Base-by-base conservation (phyloP, 306 rosid species). In the Macrotyloma uniflorum region DNA sequence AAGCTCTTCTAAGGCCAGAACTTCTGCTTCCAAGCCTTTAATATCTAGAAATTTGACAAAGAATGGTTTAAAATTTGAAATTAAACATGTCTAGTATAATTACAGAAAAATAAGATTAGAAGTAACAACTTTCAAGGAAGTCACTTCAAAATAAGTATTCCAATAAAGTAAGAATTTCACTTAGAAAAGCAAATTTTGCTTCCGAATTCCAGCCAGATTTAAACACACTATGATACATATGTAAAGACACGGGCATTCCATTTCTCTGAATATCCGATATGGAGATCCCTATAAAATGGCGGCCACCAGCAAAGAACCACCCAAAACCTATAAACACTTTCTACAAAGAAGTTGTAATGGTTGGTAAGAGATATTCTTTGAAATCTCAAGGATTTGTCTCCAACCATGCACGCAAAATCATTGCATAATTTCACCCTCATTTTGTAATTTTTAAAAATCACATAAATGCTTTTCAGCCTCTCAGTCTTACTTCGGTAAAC, bases 1-100 rank as follows among this genome's bases (percentile, higher is more conserved):
- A 30, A 95, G 98, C 93, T 95, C 99, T 83, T 95, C 98, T 43
- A 91, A 89, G 45, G 93, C 95, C 79, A 85, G 89, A 36, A 93
- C 99, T 88, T 95, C 97, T 50, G 97, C 99, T 85, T 95, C 98
- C 90, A 88, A 80, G 88, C 79, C 89, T 86, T 84, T 91, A 67
- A 93, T 95, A 85, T 95, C 99, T 94, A 77, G 79, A 86, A 42
- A 80, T 23, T 38, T 42, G 55, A 40, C 61, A 77, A n/a, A 72
- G 8, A 65, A 57, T 19, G 70, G 18, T 53, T 72, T 59, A 74
- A 73, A 77, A 75, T 67, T 49, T 59, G 72, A 49, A 65, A 76
- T 69, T 69, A 55, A 68, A 58, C 32, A 62, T 76, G 32, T 67
- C 74, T 67, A 53, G 40, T 32, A 19, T 47, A 70, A 32, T 32